phyloP scores from a whole-genome alignment of 2,329 filamentous ascomycete species.

The Aspergillus chevalieri region DNA sequence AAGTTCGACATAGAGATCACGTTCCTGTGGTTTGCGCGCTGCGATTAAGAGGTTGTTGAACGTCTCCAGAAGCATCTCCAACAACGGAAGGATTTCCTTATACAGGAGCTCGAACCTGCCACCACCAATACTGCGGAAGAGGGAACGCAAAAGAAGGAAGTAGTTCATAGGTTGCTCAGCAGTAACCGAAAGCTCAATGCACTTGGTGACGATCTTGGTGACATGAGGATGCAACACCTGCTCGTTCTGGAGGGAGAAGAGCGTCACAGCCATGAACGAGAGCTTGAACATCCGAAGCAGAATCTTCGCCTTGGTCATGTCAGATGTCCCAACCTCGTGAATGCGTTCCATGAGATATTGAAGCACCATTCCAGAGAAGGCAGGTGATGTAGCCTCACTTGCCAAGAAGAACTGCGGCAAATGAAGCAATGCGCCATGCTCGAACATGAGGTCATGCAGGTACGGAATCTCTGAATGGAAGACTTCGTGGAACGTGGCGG shows the following conservation, averaged over 20 bases:
- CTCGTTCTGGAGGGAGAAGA: slow-evolving; percentile 93
- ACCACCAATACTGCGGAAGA: slow-evolving; percentile 94
- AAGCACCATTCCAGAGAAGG: slow-evolving; percentile 95
- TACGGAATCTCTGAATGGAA: slow-evolving; percentile 96
- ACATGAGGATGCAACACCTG: slow-evolving; percentile 92
- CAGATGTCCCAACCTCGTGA: slow-evolving; percentile 84
- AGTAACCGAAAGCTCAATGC: slow-evolving; percentile 89
- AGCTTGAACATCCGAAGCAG: slow-evolving; percentile 91
- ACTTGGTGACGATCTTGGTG: slow-evolving; percentile 94
- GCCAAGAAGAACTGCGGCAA: slow-evolving; percentile 97
- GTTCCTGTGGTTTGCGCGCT: slow-evolving; percentile 80
- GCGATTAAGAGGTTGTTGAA: slow-evolving; percentile 91
- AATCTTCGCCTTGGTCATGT: slow-evolving; percentile 89
- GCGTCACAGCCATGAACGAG: slow-evolving; percentile 97
- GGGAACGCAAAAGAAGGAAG: slow-evolving; percentile 81
- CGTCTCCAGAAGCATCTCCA: slow-evolving; percentile 96
- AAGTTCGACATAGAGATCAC: slow-evolving; percentile 94
- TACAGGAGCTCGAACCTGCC: slow-evolving; percentile 97
- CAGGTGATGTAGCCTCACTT: slow-evolving; percentile 95
- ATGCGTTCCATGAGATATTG: slow-evolving; percentile 97
- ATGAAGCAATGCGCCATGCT: slow-evolving; percentile 88
- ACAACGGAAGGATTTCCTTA: slow-evolving; percentile 89
- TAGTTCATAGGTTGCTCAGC: slow-evolving; percentile 99
- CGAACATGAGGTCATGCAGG: slow-evolving; percentile 95
- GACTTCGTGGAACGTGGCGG: slow-evolving; percentile 96